These are phyloP conservation scores for Plicaturopsis crispa DNA, from an alignment of 768 basidiomycete genomes.

Conservation along the genomic window DNA sequence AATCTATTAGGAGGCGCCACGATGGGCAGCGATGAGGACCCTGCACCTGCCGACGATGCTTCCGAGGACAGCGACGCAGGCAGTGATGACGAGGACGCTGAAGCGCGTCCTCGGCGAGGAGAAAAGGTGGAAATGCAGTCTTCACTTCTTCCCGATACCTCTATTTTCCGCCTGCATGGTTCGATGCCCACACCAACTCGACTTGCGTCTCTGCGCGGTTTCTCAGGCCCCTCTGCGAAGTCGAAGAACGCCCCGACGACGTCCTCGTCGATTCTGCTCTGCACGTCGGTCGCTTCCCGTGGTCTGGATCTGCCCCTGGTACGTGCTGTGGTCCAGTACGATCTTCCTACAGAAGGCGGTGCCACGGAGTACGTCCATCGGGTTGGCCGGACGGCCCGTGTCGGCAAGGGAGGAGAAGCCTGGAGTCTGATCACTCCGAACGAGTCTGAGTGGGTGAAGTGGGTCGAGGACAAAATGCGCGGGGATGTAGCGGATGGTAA, in stretches of 20 bases:
- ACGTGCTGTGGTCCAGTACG: constrained; percentile 90
- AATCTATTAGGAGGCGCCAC: constrained; percentile 62
- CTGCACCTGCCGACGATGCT: constrained; percentile 17
- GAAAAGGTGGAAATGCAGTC: constrained; percentile 53
- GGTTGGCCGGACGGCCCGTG: constrained; percentile 94
- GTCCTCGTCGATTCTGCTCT: constrained; percentile 71
- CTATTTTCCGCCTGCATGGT: constrained; percentile 88
- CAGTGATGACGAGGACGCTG: constrained; percentile 14
- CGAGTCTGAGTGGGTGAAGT: constrained; percentile 84
- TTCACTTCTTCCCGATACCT: constrained; percentile 71
- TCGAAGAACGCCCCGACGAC: constrained; percentile 18
- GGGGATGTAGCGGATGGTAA: constrained; percentile 27
- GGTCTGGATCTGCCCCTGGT: constrained; percentile 95
- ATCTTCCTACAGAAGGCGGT: constrained; percentile 95
- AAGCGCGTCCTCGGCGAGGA: constrained; percentile 17
- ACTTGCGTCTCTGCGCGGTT: constrained; percentile 74
- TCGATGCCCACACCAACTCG: constrained; percentile 80
- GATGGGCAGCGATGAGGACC: constrained; percentile 43
- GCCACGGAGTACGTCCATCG: constrained; percentile 95
- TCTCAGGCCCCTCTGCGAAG: constrained; percentile 43
- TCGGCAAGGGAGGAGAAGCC: constrained; percentile 91
- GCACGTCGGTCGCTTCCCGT: constrained; percentile 97
- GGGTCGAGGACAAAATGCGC: constrained; percentile 82
- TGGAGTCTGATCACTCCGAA: constrained; percentile 89
- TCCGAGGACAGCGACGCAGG: constrained; percentile 14